phyloP scores from a whole-genome alignment of 2,329 filamentous ascomycete species.

The Hypoxylon sp. region DNA sequence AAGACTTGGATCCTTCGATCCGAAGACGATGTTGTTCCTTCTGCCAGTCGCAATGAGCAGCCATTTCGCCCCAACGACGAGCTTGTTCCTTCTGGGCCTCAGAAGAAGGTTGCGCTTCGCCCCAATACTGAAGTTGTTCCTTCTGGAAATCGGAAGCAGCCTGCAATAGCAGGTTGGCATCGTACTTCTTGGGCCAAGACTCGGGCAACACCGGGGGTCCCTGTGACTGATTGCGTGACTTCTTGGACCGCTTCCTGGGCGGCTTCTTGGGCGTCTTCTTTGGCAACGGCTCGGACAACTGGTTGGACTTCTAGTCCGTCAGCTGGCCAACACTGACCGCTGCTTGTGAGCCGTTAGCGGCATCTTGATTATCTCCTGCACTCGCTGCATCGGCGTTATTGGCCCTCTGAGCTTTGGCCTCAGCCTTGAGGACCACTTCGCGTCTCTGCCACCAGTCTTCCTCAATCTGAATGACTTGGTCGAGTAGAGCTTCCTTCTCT shows the following conservation, averaged over 20 bases:
- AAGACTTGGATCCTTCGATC: neutral
- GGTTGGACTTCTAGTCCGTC: constrained; percentile 1
- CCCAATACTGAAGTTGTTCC: neutral
- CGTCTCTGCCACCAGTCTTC: constrained; percentile 74
- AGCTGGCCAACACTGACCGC: constrained; percentile 1
- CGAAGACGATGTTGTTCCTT: neutral
- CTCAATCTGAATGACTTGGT: constrained; percentile 78
- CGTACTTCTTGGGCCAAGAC: neutral
- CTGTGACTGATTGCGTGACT: no score
- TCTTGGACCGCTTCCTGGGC: neutral
- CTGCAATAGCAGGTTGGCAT: neutral
- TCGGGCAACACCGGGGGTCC: no score
- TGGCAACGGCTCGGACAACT: neutral
- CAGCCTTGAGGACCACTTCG: constrained; percentile 64
- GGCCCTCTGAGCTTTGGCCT: constrained; percentile 48
- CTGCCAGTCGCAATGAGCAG: neutral
- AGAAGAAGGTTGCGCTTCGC: neutral
- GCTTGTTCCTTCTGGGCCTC: neutral
- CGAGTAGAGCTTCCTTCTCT: constrained; percentile 83
- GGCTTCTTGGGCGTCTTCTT: no score
- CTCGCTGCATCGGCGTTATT: constrained; percentile 33
- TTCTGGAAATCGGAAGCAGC: neutral
- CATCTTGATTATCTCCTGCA: constrained; percentile 43
- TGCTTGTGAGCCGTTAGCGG: constrained; percentile 17
- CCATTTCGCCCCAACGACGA: neutral